Conservation (phyloP, 2,329 filamentous ascomycete species). For the Fusarium metavorans region DNA sequence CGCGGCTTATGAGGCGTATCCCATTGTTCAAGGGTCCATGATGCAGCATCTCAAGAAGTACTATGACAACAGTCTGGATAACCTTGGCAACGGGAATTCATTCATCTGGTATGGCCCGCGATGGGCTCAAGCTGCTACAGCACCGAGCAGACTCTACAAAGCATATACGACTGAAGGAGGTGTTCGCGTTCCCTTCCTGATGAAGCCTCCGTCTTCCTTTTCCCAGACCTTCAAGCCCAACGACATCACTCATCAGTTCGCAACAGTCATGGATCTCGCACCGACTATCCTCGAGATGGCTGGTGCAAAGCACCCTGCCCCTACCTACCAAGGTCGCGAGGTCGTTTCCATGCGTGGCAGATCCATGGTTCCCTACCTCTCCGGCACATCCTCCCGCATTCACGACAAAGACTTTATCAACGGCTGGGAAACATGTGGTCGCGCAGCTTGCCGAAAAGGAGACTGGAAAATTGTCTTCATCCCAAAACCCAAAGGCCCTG, state of each 20-base stretch:
- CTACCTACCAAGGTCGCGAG: slow-evolving; percentile 57
- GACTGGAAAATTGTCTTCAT: slow-evolving; percentile 71
- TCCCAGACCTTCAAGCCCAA: slow-evolving; percentile 10
- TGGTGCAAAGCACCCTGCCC: slow-evolving; percentile 54
- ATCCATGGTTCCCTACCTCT: slow-evolving; percentile 57
- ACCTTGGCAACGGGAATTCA: slow-evolving; percentile 24
- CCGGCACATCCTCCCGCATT: slow-evolving; percentile 52
- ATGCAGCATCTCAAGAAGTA: slow-evolving; percentile 29
- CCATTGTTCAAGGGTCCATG: slow-evolving; percentile 40
- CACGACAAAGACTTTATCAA: slow-evolving; percentile 62
- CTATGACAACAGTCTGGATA: slow-evolving; percentile 31
- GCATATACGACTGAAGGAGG: slow-evolving; percentile 61
- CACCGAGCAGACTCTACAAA: slow-evolving; percentile 53
- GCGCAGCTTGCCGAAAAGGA: slow-evolving; percentile 63
- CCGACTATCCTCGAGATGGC: slow-evolving; percentile 62
- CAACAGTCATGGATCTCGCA: slow-evolving; percentile 62
- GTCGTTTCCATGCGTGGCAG: slow-evolving; percentile 64
- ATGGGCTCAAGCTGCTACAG: slow-evolving; percentile 51
- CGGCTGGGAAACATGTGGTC: slow-evolving; percentile 68
- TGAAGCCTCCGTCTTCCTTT: slow-evolving; percentile 43
- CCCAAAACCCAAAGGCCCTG: slow-evolving; percentile 60
- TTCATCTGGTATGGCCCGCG: slow-evolving; percentile 34
- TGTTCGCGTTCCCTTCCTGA: slow-evolving; percentile 64
- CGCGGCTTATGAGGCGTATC: slow-evolving; percentile 53
- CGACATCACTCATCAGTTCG: slow-evolving; percentile 34